Conservation (phyloP, 2,329 filamentous ascomycete species). For the Fusarium beomiforme region DNA sequence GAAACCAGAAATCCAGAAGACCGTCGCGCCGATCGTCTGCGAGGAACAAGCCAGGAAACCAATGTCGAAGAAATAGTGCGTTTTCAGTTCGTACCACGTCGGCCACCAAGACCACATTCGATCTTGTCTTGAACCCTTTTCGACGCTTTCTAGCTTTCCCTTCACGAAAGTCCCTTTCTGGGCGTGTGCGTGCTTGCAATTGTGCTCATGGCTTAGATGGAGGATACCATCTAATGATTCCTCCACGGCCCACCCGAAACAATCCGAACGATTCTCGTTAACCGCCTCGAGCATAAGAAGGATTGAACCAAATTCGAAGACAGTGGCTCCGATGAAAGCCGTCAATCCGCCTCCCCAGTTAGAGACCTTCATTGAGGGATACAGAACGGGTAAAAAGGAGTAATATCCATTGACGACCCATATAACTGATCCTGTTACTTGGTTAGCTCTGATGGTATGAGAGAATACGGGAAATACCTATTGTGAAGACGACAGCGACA, state of each 20-base stretch:
- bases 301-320: constrained; percentile 72
- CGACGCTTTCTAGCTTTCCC: not conserved
- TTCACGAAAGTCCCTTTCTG: constrained; percentile 37
- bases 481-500: constrained; percentile 52
- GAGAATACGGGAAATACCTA: constrained; percentile 40
- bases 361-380: constrained; percentile 62
- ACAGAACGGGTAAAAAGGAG: constrained; percentile 56
- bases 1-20: constrained; percentile 74
- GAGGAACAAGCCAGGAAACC: constrained; percentile 67
- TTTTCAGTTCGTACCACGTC: constrained; percentile 62
- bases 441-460: not conserved
- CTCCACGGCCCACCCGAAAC: constrained; percentile 76
- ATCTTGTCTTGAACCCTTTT: not conserved
- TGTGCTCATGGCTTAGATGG: constrained; percentile 13
- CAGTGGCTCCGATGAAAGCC: constrained; percentile 72
- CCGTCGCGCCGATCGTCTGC: constrained; percentile 67
- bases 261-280: constrained; percentile 72
- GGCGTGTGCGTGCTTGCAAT: constrained; percentile 44
- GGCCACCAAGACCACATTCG: constrained; percentile 69
- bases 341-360: constrained; percentile 68
- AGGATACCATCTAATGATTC: constrained; percentile 31
- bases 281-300: constrained; percentile 73
- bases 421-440: constrained; percentile 53
- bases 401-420: constrained; percentile 73
- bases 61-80: constrained; percentile 61